Percentiles rank a stretch among this genome's conserved stretches.
Evolutionary conservation across 2,329 filamentous ascomycete species (phyloP).

Genomic region (Orbilia javanica): DNA sequence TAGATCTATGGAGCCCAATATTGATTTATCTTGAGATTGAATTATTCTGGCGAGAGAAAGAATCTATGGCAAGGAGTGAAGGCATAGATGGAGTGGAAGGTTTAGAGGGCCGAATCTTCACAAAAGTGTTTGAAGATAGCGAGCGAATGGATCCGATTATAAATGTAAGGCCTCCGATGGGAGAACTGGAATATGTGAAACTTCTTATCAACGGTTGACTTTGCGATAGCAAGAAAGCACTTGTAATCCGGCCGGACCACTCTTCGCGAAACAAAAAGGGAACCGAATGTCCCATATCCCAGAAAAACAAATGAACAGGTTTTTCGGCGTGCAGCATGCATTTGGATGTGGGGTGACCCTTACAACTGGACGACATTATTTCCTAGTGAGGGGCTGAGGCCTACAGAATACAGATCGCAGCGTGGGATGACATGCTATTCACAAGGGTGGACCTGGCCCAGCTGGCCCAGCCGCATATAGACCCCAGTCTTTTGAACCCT

Average conservation of each 20-base stretch:
- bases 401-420: neutral
- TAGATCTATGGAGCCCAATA: neutral
- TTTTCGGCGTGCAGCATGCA: constrained; percentile 26
- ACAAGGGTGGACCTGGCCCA: constrained; percentile 22
- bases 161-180: constrained; percentile 15
- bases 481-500: neutral
- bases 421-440: constrained; percentile 37
- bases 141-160: constrained; percentile 39
- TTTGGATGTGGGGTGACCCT: constrained; percentile 32
- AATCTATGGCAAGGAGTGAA: no score
- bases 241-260: neutral
- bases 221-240: constrained; percentile 19
- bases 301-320: constrained; percentile 50
- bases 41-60: no score
- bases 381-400: constrained; percentile 33
- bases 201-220: constrained; percentile 39
- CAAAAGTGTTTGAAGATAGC: neutral
- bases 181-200: constrained; percentile 16
- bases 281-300: constrained; percentile 19
- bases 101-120: neutral
- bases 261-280: neutral
- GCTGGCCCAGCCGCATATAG: constrained; percentile 4
- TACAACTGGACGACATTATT: constrained; percentile 27
- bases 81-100: neutral
- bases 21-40: no score